These are phyloP conservation scores for Pestalotiopsis sp. DNA, from an alignment of 2,329 filamentous ascomycete genomes.

Conservation along the genomic window DNA sequence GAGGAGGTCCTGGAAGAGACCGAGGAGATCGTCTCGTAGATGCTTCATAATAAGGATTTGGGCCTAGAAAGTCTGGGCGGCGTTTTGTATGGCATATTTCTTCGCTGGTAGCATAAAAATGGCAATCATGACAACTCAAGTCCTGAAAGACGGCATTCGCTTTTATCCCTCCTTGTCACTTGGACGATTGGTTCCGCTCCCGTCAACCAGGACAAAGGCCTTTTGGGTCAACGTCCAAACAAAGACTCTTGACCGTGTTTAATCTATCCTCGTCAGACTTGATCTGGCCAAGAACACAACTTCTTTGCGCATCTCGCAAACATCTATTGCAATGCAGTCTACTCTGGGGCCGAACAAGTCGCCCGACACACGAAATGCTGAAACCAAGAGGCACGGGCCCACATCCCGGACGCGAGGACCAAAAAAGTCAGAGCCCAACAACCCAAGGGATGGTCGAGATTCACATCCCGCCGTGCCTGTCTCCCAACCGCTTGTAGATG, in stretches of 20 bases:
- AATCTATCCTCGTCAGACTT: background rate
- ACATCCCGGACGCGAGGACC: background rate
- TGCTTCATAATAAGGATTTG: conserved; percentile 6
- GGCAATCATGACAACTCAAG: background rate
- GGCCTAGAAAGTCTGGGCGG: background rate
- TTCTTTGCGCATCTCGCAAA: background rate
- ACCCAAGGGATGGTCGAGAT: background rate
- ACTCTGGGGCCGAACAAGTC: background rate
- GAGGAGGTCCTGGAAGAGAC: conserved; percentile 84
- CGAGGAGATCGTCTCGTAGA: conserved; percentile 68
- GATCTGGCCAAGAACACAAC: no score
- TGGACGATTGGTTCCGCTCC: background rate
- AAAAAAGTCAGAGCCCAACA: background rate
- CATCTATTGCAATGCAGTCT: background rate
- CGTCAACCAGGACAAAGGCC: background rate
- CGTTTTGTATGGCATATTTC: conserved; percentile 12
- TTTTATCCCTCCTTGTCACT: background rate
- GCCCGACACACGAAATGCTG: background rate
- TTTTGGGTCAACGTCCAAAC: background rate
- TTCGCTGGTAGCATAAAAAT: conserved; percentile 12
- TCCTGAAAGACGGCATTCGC: background rate
- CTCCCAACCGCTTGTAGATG: background rate
- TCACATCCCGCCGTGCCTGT: background rate
- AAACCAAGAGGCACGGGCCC: background rate
- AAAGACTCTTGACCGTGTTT: background rate